Percentiles rank a stretch among this genome's conserved stretches.
Conservation (phyloP, 2,329 filamentous ascomycete genomes). For the Pseudogymnoascus sp. region DNA sequence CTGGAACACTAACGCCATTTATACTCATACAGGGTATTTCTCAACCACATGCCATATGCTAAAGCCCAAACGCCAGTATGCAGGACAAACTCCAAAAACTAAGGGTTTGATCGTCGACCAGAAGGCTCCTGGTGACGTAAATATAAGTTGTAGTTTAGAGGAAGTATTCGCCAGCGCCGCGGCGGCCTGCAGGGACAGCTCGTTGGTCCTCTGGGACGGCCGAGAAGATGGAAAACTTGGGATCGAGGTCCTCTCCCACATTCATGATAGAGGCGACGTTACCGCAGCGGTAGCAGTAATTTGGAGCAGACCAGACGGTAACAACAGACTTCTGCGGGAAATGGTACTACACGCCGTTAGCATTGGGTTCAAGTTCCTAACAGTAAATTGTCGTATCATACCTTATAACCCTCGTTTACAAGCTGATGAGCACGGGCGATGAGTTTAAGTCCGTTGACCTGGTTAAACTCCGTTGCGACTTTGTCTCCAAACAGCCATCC, state of each 20-base stretch:
- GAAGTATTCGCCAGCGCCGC: conserved; percentile 63
- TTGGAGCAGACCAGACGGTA: conserved; percentile 52
- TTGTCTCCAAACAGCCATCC: conserved; percentile 50
- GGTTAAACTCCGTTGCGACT: conserved; percentile 67
- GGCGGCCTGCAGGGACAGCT: conserved; percentile 64
- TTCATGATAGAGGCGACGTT: conserved; percentile 76
- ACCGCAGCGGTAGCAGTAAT: conserved; percentile 39
- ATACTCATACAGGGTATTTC: conserved; percentile 10
- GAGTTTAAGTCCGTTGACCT: conserved; percentile 63
- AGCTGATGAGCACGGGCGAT: conserved; percentile 68
- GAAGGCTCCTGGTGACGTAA: conserved; percentile 7
- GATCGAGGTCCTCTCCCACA: conserved; percentile 72
- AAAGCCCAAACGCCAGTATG: conserved; percentile 10
- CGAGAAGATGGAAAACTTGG: conserved; percentile 86
- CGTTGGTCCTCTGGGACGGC: conserved; percentile 81
- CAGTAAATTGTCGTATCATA: conserved; percentile 21
- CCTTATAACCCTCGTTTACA: conserved; percentile 69
- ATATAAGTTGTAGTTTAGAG: conserved; percentile 34
- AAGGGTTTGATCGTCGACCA: not conserved
- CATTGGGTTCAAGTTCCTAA: not conserved
- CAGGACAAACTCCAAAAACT: conserved; percentile 7
- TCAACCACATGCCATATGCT: conserved; percentile 9
- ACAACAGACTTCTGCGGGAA: conserved; percentile 93
- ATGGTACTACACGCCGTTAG: conserved; percentile 57
- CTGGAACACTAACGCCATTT: conserved; percentile 8